Conservation (phyloP, 768 basidiomycete genomes). For the Boletellus sp. region DNA sequence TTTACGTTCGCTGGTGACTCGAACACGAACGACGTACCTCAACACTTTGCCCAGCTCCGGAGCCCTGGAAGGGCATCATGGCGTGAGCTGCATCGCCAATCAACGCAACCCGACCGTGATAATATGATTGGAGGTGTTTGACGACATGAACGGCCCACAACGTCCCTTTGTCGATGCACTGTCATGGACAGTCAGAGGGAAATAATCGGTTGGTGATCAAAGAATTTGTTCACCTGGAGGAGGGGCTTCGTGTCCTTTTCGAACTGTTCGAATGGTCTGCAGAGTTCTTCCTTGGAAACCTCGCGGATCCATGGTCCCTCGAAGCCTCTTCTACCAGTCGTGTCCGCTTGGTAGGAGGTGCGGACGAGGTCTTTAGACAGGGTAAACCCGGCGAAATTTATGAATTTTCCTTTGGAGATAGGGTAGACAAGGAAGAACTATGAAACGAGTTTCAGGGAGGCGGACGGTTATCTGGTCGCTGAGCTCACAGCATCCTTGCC, state of each 20-base stretch:
- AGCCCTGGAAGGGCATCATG: constrained; percentile 42
- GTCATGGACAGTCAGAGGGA: constrained; percentile 1
- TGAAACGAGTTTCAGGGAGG: constrained; percentile 22
- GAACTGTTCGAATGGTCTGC: constrained; percentile 45
- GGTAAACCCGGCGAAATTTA: constrained; percentile 63
- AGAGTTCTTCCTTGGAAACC: constrained; percentile 43
- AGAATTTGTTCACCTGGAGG: constrained; percentile 42
- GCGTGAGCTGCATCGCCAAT: constrained; percentile 43
- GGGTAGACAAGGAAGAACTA: constrained; percentile 60
- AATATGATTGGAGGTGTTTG: constrained; percentile 47
- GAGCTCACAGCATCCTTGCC: constrained; percentile 46
- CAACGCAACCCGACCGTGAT: constrained; percentile 49
- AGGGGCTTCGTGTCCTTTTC: constrained; percentile 59
- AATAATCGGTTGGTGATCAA: background rate
- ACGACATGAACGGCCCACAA: constrained; percentile 66
- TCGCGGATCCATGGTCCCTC: constrained; percentile 47
- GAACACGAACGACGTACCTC: constrained; percentile 32
- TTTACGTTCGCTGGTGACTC: background rate
- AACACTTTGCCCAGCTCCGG: constrained; percentile 43
- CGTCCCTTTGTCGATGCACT: constrained; percentile 52
- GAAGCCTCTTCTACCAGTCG: constrained; percentile 14
- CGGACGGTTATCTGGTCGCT: background rate
- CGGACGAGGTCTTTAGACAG: constrained; percentile 49
- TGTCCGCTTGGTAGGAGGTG: constrained; percentile 34
- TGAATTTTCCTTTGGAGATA: constrained; percentile 50